A percentile compares a stretch with the other conserved stretches of the same genome.
Conservation (phyloP, 352 stramenopile species). For the Blastocystis sp. region DNA sequence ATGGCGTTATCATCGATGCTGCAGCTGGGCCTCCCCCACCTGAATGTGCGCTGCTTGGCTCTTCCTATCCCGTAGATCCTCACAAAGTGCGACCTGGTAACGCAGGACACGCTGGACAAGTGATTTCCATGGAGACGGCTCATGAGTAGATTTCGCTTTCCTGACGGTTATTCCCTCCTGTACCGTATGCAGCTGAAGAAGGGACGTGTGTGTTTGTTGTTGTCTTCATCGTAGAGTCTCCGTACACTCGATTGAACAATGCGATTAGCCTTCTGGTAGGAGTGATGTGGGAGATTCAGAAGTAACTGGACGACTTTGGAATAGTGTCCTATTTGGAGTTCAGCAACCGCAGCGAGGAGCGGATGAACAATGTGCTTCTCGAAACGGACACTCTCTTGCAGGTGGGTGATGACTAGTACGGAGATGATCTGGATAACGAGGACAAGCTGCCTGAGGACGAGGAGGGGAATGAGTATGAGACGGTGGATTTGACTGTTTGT, state of each 20-base stretch:
- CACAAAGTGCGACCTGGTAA: slow-evolving; percentile 85
- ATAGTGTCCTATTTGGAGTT: slow-evolving; percentile 68
- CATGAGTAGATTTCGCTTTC: slow-evolving; percentile 46
- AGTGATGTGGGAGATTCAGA: neutral
- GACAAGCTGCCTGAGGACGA: slow-evolving; percentile 54
- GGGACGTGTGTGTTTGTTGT: neutral
- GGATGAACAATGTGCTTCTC: slow-evolving; percentile 53
- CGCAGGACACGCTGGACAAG: slow-evolving; percentile 83
- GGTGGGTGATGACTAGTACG: slow-evolving; percentile 20
- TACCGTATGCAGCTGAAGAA: slow-evolving; percentile 55
- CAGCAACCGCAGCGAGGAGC: slow-evolving; percentile 55
- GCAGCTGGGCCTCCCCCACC: slow-evolving; percentile 91
- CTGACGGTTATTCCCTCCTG: slow-evolving; percentile 39
- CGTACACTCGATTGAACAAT: slow-evolving; percentile 35
- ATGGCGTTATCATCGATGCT: slow-evolving; percentile 94
- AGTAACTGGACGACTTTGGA: slow-evolving; percentile 68
- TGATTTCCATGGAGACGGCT: slow-evolving; percentile 67
- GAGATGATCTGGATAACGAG: slow-evolving; percentile 64
- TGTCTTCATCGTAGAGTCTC: slow-evolving; percentile 16
- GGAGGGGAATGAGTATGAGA: slow-evolving; percentile 35
- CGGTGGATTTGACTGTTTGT: neutral
- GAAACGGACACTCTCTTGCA: slow-evolving; percentile 66
- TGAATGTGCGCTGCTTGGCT: slow-evolving; percentile 76
- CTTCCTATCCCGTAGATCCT: slow-evolving; percentile 71
- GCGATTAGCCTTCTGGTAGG: slow-evolving; percentile 52